A percentile compares a stretch with the other conserved stretches of the same genome.
phyloP scores from a whole-genome alignment of 495 filamentous ascomycete species.

The Talaromyces trachyspermus region DNA sequence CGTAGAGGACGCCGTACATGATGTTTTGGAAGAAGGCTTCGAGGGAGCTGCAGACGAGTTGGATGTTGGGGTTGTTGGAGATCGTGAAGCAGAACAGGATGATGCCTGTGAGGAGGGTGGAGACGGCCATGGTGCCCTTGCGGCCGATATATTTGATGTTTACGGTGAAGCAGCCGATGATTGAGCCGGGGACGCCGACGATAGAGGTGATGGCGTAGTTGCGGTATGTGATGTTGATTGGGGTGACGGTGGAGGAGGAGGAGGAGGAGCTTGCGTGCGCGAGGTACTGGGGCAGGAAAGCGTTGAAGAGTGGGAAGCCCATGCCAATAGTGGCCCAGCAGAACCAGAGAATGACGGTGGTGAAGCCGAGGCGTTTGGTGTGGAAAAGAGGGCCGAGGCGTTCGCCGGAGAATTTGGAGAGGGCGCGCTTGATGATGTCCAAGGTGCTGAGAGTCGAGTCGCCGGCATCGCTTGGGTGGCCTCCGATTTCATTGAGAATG shows the following conservation, averaged over 20 bases:
- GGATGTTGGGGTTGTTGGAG: constrained; percentile 36
- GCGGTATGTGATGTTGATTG: constrained; percentile 46
- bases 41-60: constrained; percentile 45
- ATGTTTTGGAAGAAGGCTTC: constrained; percentile 58
- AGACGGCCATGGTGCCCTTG: constrained; percentile 49
- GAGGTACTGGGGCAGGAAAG: constrained; percentile 54
- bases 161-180: constrained; percentile 49
- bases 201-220: constrained; percentile 54
- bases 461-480: constrained; percentile 27
- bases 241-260: constrained; percentile 17
- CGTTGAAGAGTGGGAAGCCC: constrained; percentile 53
- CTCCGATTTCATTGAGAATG: constrained; percentile 48
- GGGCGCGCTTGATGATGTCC: constrained; percentile 42
- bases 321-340: constrained; percentile 52
- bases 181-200: constrained; percentile 49
- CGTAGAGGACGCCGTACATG: constrained; percentile 57
- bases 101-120: constrained; percentile 47
- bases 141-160: constrained; percentile 53
- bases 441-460: constrained; percentile 27
- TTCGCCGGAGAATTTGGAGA: constrained; percentile 50
- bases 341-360: constrained; percentile 46
- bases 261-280: constrained; percentile 26
- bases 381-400: constrained; percentile 48
- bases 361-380: constrained; percentile 41
- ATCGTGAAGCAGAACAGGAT: constrained; percentile 54